phyloP scores from a whole-genome alignment of 495 filamentous ascomycete species.

The Gamarada debralockiae region DNA sequence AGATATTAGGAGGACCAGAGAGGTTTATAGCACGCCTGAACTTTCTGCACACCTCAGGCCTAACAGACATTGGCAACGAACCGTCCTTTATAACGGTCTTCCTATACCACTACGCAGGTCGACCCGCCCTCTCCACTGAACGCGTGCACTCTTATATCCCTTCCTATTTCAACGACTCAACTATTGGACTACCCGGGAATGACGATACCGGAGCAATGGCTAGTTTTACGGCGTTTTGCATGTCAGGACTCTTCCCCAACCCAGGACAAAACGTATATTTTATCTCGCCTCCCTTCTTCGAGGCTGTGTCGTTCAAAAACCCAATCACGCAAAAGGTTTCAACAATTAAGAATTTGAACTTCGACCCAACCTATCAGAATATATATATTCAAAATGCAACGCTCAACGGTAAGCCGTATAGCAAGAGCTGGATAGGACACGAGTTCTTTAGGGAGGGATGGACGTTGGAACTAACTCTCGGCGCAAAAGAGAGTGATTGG shows the following conservation, averaged over 20 bases:
- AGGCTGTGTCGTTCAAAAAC: conserved; percentile 55
- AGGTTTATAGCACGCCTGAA: conserved; percentile 56
- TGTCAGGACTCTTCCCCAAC: conserved; percentile 71
- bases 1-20: conserved; percentile 52
- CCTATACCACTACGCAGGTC: conserved; percentile 66
- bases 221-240: conserved; percentile 60
- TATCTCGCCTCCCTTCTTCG: conserved; percentile 63
- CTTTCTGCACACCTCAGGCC: conserved; percentile 59
- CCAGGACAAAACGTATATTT: conserved; percentile 72
- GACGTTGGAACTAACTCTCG: conserved; percentile 62
- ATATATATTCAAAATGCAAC: conserved; percentile 69
- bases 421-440: conserved; percentile 67
- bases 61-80: conserved; percentile 70
- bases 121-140: conserved; percentile 56
- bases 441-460: conserved; percentile 67
- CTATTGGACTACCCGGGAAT: conserved; percentile 62
- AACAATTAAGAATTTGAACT: conserved; percentile 52
- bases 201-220: conserved; percentile 72
- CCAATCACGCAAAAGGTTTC: conserved; percentile 58
- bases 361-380: conserved; percentile 55
- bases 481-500: conserved; percentile 62
- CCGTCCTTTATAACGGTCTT: conserved; percentile 64
- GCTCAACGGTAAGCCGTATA: conserved; percentile 58
- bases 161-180: conserved; percentile 54
- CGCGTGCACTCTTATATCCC: conserved; percentile 64